Evolutionary conservation across 192 early-diverging fungal species (phyloP), one percentile per base, ranked within the genome.

Genomic region (Entomortierella parvispora): DNA sequence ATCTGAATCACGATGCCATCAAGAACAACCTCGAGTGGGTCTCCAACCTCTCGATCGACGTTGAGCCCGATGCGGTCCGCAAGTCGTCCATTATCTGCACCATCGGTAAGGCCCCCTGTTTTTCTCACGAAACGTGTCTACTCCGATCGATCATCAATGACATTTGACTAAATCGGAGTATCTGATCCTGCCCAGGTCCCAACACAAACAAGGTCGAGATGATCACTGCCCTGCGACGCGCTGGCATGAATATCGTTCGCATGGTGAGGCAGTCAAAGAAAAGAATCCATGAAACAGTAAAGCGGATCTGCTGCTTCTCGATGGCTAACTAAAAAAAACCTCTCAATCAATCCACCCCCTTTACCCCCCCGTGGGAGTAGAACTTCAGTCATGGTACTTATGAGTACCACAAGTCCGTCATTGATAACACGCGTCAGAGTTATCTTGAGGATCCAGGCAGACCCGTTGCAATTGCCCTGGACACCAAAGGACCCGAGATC

Each of bases 51-150:
- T 82, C 81, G 57, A 88, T 92, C 52, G 87, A 82, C 62, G 66
- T 80, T 44, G 80, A 87, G 46, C 87, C 86, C 8, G 62, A 63
- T 26, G 84, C 82, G 29, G 71, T 86, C 52, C 90, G 93, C 68
- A 93, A 93, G 81, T 91, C 89, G 29, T 91, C 91, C 50, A 93
- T 94, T 40, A 93, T 94, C 80, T 93, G 91, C 81, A 94, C 93
- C 62, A 91, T 90, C 63, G 88, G 89, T 87, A 83, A 54, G n/a
- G n/a, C n/a, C n/a, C n/a, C n/a, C n/a, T n/a, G n/a, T n/a, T n/a
- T n/a, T n/a, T n/a, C n/a, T n/a, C 12, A 40, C 9, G 28, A 10
- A 7, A 29, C 54, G 46, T 22, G 25, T 15, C n/a, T 56, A 50
- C 11, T 7, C n/a, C 10, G 8, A 14, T 60, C 26, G 17, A 44